These are phyloP conservation scores for Termitomyces sp. DNA, from an alignment of 768 basidiomycete genomes.

Conservation along the genomic window DNA sequence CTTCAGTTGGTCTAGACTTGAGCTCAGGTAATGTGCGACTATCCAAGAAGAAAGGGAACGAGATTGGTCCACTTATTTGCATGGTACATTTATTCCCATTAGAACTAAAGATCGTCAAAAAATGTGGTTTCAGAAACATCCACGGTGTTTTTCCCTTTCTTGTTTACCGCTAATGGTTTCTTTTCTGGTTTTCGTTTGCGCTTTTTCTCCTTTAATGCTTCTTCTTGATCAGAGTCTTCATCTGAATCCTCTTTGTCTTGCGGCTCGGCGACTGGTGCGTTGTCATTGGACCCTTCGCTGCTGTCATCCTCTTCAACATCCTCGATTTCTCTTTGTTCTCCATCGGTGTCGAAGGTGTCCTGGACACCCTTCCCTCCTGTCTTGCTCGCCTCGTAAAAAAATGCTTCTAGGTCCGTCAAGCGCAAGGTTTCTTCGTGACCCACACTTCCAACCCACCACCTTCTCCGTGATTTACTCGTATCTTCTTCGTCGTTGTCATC, in stretches of 20 bases:
- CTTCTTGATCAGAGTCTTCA: constrained; percentile 18
- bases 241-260: constrained; percentile 18
- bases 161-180: constrained; percentile 41
- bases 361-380: background rate
- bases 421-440: constrained; percentile 86
- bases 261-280: constrained; percentile 19
- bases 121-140: constrained; percentile 52
- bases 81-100: no score
- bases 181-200: constrained; percentile 53
- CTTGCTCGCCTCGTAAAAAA: constrained; percentile 39
- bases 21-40: background rate
- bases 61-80: background rate
- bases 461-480: constrained; percentile 16
- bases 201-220: constrained; percentile 35
- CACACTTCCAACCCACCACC: constrained; percentile 88
- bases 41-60: background rate
- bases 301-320: constrained; percentile 22
- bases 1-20: background rate
- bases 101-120: constrained; percentile 55
- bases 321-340: constrained; percentile 30
- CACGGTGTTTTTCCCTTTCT: constrained; percentile 55
- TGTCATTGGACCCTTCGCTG: constrained; percentile 15
- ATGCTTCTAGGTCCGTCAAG: constrained; percentile 77
- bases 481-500: constrained; percentile 16
- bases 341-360: background rate